Percentiles rank a stretch among this genome's conserved stretches.
Conservation (phyloP, 2,329 filamentous ascomycete genomes). For the Colletotrichum musae region DNA sequence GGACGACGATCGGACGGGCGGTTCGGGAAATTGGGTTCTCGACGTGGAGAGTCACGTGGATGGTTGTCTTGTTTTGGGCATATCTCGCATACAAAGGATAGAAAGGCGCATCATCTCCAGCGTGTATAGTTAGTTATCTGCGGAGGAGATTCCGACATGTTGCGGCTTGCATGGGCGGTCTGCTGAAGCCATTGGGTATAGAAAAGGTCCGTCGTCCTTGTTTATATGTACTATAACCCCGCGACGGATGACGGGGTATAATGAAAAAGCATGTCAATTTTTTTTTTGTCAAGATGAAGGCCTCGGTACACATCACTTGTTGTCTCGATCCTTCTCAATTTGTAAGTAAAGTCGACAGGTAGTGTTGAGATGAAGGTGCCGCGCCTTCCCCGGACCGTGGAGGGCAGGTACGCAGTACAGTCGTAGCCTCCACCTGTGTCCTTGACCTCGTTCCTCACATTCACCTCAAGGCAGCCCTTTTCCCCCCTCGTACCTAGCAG, state of each 20-base stretch:
- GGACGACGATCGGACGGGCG: constrained; percentile 61
- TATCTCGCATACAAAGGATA: constrained; percentile 77
- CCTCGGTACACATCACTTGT: not conserved
- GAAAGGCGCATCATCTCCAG: constrained; percentile 31
- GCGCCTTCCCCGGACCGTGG: too few relatives aligned
- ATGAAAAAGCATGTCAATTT: constrained; percentile 1
- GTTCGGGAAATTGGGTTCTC: constrained; percentile 73
- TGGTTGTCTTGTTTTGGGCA: constrained; percentile 75
- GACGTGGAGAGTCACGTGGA: constrained; percentile 73
- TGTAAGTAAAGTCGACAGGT: too few relatives aligned
- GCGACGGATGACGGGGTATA: not conserved
- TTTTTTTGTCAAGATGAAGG: not conserved
- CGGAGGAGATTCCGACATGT: constrained; percentile 5
- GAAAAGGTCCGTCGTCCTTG: constrained; percentile 22
- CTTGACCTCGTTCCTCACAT: too few relatives aligned
- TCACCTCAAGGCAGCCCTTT: not conserved
- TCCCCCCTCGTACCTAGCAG: not conserved
- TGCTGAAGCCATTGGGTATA: constrained; percentile 16
- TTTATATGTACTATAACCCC: constrained; percentile 18
- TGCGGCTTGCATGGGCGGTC: constrained; percentile 35
- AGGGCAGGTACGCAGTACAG: too few relatives aligned
- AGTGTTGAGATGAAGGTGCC: too few relatives aligned
- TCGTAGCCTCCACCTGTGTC: too few relatives aligned
- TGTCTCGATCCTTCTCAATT: not conserved
- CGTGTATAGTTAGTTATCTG: constrained; percentile 30